These are phyloP conservation scores for Didymella arachidicola DNA, from an alignment of 2,329 filamentous ascomycete species.

Conservation along the genomic window DNA sequence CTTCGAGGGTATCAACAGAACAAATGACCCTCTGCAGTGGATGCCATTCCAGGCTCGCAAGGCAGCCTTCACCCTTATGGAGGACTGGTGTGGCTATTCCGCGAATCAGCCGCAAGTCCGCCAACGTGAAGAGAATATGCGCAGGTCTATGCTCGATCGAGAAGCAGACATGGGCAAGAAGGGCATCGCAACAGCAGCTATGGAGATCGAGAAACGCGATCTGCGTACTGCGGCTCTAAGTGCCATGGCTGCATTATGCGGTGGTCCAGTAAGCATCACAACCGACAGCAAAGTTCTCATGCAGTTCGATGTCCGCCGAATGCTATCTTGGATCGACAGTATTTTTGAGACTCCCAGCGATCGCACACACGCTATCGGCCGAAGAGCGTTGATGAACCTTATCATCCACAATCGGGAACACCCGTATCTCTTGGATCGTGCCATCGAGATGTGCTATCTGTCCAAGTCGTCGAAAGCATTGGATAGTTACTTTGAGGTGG, in stretches of 20 bases:
- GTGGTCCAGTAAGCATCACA: conserved; percentile 80
- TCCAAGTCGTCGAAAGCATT: conserved; percentile 82
- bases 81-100: conserved; percentile 98
- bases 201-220: conserved; percentile 97
- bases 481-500: conserved; percentile 94
- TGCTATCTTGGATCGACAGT: conserved; percentile 93
- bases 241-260: conserved; percentile 93
- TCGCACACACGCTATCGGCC: conserved; percentile 87
- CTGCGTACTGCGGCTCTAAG: conserved; percentile 88
- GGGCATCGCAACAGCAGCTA: conserved; percentile 81
- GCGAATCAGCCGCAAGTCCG: conserved; percentile 86
- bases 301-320: conserved; percentile 89
- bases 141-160: conserved; percentile 81
- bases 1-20: conserved; percentile 88
- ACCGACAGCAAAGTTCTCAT: conserved; percentile 88
- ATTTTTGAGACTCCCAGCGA: conserved; percentile 95
- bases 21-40: conserved; percentile 86
- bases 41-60: conserved; percentile 97
- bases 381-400: conserved; percentile 85
- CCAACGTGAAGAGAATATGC: conserved; percentile 84
- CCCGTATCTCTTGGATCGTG: conserved; percentile 84
- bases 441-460: conserved; percentile 89
- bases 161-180: conserved; percentile 76
- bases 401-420: conserved; percentile 91
- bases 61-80: conserved; percentile 95